A percentile compares a stretch with the other conserved stretches of the same genome.
Evolutionary conservation across 371 early-diverging fungal genomes (phyloP).

Genomic region (Saksenaea oblongispora): DNA sequence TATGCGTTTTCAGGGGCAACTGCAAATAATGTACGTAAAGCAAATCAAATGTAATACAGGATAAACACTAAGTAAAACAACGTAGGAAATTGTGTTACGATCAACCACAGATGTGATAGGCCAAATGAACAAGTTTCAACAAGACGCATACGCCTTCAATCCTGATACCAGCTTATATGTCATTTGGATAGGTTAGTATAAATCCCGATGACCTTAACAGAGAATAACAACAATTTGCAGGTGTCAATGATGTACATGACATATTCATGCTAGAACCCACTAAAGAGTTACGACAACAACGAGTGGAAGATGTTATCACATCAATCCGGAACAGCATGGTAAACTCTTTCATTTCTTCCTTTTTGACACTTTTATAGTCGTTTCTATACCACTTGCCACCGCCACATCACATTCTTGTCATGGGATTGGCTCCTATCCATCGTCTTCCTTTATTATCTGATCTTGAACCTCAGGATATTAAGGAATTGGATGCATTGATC

Average conservation of each 20-base stretch:
- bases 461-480: not conserved
- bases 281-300: not conserved
- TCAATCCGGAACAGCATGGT: constrained; percentile 13
- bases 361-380: not conserved
- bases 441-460: constrained; percentile 11
- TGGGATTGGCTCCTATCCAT: constrained; percentile 21
- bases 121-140: not conserved
- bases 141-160: not conserved
- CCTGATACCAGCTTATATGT: not conserved
- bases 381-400: not conserved
- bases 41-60: no score
- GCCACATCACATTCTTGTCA: constrained; percentile 3
- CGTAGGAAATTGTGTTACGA: not conserved
- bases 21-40: constrained; percentile 21
- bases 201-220: not conserved
- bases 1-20: constrained; percentile 30
- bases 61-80: no score
- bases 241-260: constrained; percentile 32
- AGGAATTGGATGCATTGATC: constrained; percentile 1
- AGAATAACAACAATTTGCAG: not conserved
- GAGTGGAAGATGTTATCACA: not conserved
- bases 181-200: constrained; percentile 13
- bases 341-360: not conserved
- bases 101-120: not conserved
- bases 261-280: constrained; percentile 14